Conservation (phyloP, 495 filamentous ascomycete genomes). For the Xylaria venustula region DNA sequence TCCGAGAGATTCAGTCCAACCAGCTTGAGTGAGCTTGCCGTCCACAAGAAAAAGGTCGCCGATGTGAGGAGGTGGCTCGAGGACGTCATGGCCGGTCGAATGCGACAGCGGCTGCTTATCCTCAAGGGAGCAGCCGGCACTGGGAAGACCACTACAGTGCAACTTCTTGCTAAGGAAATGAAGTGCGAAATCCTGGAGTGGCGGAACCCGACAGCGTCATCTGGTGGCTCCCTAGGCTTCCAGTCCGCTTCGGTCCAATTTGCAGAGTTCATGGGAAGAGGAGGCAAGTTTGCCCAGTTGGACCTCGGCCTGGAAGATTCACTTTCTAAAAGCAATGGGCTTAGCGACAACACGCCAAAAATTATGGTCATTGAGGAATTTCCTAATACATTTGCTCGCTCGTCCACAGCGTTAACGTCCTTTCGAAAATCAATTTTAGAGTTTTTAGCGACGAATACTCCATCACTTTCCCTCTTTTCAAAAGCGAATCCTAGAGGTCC, state of each 20-base stretch:
- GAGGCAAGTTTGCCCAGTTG: conserved; percentile 75
- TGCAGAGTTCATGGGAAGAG: conserved; percentile 82
- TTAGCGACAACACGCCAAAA: conserved; percentile 29
- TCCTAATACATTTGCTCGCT: conserved; percentile 73
- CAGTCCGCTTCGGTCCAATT: conserved; percentile 73
- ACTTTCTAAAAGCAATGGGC: conserved; percentile 10
- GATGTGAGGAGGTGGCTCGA: conserved; percentile 84
- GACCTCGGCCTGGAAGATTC: conserved; percentile 52
- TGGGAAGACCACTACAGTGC: conserved; percentile 87
- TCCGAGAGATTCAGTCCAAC: conserved; percentile 75
- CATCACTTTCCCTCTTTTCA: conserved; percentile 39
- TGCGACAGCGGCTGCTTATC: conserved; percentile 69
- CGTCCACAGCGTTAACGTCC: conserved; percentile 62
- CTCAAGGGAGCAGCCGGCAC: conserved; percentile 89
- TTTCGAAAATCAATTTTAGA: conserved; percentile 75
- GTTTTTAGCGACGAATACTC: conserved; percentile 64
- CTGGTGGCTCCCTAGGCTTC: conserved; percentile 56
- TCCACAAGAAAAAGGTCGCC: conserved; percentile 88
- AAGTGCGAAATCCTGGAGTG: conserved; percentile 80
- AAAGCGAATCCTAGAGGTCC: conserved; percentile 30
- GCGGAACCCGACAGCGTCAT: conserved; percentile 72
- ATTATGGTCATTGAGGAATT: conserved; percentile 93
- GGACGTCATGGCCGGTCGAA: conserved; percentile 63
- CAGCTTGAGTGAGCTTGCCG: conserved; percentile 77
- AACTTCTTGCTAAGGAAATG: conserved; percentile 68